Conservation (phyloP, 225 moss, liverwort and hornwort genomes). For the Rhytidiadelphus loreus region DNA sequence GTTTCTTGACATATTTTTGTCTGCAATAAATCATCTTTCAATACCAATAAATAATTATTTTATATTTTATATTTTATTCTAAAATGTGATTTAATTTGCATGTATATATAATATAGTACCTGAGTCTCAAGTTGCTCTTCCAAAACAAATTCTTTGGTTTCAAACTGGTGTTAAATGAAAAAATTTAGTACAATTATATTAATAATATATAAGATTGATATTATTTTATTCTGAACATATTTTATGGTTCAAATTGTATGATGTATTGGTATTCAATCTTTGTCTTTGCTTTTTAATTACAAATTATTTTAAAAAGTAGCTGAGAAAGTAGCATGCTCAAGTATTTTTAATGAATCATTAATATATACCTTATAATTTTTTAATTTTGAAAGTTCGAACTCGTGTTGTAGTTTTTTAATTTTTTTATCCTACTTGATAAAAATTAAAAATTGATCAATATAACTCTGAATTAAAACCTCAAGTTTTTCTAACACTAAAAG, state of each 20-base stretch:
- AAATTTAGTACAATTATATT: neutral
- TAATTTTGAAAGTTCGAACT: conserved; percentile 21
- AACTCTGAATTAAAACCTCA: too few relatives aligned
- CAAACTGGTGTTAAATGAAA: conserved; percentile 15
- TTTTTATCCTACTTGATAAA: conserved; percentile 33
- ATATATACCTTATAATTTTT: conserved; percentile 20
- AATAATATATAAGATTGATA: neutral
- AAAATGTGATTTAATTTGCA: neutral
- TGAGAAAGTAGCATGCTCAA: neutral
- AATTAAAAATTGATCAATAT: neutral
- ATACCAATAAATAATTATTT: neutral
- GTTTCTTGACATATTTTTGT: conserved; percentile 39
- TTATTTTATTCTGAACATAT: neutral
- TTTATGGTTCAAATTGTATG: neutral
- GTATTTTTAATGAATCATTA: neutral
- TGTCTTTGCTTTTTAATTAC: neutral
- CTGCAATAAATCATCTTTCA: neutral
- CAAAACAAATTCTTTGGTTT: conserved; percentile 29
- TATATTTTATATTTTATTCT: too few relatives aligned
- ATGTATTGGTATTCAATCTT: neutral
- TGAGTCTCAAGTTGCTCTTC: conserved; percentile 50
- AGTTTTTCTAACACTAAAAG: neutral
- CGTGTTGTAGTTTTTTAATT: conserved; percentile 35
- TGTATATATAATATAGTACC: neutral
- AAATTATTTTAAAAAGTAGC: too few relatives aligned